Conservation (phyloP, 2,329 filamentous ascomycete genomes). For the Chrysosphaeria jannelii region DNA sequence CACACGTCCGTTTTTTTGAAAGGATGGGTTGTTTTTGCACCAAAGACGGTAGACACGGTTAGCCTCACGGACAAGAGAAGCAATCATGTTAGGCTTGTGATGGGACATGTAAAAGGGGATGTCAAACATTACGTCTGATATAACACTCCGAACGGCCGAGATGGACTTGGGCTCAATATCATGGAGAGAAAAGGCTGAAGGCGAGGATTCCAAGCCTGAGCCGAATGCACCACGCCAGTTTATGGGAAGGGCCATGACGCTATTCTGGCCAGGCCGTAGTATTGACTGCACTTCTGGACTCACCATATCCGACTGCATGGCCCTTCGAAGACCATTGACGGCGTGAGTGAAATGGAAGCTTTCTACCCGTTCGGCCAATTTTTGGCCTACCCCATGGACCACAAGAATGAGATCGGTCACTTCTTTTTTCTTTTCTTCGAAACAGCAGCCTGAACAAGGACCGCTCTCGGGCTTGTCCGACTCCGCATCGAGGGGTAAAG, state of each 20-base stretch:
- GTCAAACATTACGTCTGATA: slow-evolving; percentile 94
- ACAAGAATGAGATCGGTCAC: slow-evolving; percentile 76
- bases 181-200: too few relatives aligned
- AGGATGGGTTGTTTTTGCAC: slow-evolving; percentile 80
- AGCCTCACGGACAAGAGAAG: slow-evolving; percentile 63
- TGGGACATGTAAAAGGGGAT: slow-evolving; percentile 95
- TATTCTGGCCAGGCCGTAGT: slow-evolving; percentile 48
- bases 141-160: slow-evolving; percentile 72
- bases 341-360: slow-evolving; percentile 94
- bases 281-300: slow-evolving; percentile 44
- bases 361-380: slow-evolving; percentile 77
- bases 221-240: slow-evolving; percentile 65
- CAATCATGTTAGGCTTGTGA: slow-evolving; percentile 84
- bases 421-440: slow-evolving; percentile 30
- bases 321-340: slow-evolving; percentile 66
- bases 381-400: slow-evolving; percentile 88
- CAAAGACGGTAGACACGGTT: slow-evolving; percentile 89
- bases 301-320: slow-evolving; percentile 59
- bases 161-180: slow-evolving; percentile 83
- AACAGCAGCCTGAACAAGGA: slow-evolving; percentile 26
- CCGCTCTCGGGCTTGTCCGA: slow-evolving; percentile 1
- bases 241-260: slow-evolving; percentile 76
- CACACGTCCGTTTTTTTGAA: slow-evolving; percentile 50
- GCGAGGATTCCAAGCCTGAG: too few relatives aligned
- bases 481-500: too few relatives aligned